Conservation (phyloP, 106 monocot species). For the Gastrodia elata region DNA sequence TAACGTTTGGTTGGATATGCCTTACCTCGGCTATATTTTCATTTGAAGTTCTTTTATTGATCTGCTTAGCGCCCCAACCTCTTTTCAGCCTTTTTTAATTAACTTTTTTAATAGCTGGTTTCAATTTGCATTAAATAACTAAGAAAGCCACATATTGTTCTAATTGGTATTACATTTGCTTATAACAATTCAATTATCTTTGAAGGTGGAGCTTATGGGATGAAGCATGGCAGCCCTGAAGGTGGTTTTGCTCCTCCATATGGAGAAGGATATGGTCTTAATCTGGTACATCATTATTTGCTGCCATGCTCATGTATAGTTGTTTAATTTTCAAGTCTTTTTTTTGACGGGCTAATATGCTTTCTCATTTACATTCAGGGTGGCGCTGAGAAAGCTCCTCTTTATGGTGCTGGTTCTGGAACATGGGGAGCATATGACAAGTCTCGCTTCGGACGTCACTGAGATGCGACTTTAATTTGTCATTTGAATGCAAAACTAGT, state of each 20-base stretch:
- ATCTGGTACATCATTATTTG: slow-evolving; percentile 19
- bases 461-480: slow-evolving; percentile 9
- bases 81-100: neutral
- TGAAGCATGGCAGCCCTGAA: slow-evolving; percentile 48
- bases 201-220: slow-evolving; percentile 58
- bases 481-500: neutral
- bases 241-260: slow-evolving; percentile 34
- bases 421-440: slow-evolving; percentile 57
- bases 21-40: neutral
- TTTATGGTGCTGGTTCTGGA: slow-evolving; percentile 37
- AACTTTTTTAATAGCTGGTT: neutral
- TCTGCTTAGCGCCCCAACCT: neutral
- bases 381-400: slow-evolving; percentile 32
- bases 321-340: neutral
- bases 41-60: neutral
- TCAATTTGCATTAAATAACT: neutral
- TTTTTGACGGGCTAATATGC: neutral
- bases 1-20: neutral
- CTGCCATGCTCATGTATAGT: neutral
- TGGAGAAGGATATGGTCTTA: slow-evolving; percentile 46
- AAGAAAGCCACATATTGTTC: neutral
- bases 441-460: slow-evolving; percentile 31
- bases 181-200: neutral
- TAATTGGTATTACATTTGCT: neutral
- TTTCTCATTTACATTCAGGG: slow-evolving; percentile 22